A percentile compares a stretch with the other conserved stretches of the same genome.
phyloP scores from a whole-genome alignment of 2,329 filamentous ascomycete species.

The Xylariaceae sp. region DNA sequence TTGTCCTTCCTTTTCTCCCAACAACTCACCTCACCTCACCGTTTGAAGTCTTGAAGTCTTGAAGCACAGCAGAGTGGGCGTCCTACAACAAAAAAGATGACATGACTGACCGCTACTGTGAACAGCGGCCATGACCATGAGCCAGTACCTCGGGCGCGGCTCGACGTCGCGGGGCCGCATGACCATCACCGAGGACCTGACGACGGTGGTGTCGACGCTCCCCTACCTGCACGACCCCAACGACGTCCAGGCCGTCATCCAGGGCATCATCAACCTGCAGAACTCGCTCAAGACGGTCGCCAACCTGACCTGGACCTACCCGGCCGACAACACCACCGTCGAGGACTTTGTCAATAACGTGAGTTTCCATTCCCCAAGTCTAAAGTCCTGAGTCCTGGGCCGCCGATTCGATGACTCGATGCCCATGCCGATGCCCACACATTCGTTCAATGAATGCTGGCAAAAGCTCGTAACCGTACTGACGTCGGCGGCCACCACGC shows the following conservation, averaged over 20 bases:
- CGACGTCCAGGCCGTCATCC: constrained; percentile 57
- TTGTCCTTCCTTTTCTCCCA: constrained; percentile 1
- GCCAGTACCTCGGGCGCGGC: constrained; percentile 58
- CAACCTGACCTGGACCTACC: constrained; percentile 49
- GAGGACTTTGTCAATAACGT: constrained; percentile 48
- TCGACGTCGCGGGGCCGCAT: constrained; percentile 53
- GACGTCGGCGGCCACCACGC: too few relatives aligned
- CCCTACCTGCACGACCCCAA: constrained; percentile 53
- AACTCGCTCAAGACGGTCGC: constrained; percentile 44
- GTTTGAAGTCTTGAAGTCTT: too few relatives aligned
- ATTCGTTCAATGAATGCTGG: too few relatives aligned
- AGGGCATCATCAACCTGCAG: constrained; percentile 54
- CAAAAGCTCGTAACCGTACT: too few relatives aligned
- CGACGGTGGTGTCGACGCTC: constrained; percentile 48
- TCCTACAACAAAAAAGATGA: too few relatives aligned
- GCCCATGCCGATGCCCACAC: too few relatives aligned
- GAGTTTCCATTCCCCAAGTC: constrained; percentile 12
- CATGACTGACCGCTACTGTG: too few relatives aligned
- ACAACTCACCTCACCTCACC: constrained; percentile 6
- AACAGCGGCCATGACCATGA: constrained; percentile 42
- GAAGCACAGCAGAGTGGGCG: too few relatives aligned
- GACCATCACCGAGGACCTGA: constrained; percentile 50
- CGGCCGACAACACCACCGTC: constrained; percentile 42
- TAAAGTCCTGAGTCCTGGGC: too few relatives aligned
- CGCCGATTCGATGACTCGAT: too few relatives aligned